Evolutionary conservation across 2,329 filamentous ascomycete genomes (phyloP).

Genomic region (Cercospora citrullina): DNA sequence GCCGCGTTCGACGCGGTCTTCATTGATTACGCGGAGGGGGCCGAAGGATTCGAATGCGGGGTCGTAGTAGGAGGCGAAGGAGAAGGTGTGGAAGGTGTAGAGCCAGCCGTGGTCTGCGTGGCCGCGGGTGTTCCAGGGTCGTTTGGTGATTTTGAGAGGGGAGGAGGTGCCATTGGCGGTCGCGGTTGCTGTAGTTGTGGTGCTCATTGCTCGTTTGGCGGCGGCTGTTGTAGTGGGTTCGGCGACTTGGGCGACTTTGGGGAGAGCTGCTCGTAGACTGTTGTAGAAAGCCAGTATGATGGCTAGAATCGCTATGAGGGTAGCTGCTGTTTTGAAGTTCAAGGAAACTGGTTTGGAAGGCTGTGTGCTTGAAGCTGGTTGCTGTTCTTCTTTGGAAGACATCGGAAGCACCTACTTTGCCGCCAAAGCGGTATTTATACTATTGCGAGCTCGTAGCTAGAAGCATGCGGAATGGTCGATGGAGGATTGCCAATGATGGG

Average conservation of each 20-base stretch:
- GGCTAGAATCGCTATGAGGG: constrained; percentile 41
- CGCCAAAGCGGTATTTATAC: constrained; percentile 22
- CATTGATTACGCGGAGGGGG: constrained; percentile 79
- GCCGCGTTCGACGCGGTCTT: constrained; percentile 74
- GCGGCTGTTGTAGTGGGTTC: constrained; percentile 8
- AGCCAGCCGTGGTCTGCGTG: constrained; percentile 85
- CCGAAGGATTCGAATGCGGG: constrained; percentile 69
- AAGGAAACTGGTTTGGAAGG: constrained; percentile 16
- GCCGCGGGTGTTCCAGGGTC: constrained; percentile 70
- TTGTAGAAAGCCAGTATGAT: constrained; percentile 50
- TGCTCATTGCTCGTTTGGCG: constrained; percentile 41
- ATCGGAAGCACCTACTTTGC: constrained; percentile 23
- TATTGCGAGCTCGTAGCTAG: constrained; percentile 16
- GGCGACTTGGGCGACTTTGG: constrained; percentile 30
- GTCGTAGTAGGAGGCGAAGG: constrained; percentile 72
- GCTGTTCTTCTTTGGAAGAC: constrained; percentile 28
- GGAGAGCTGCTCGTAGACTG: constrained; percentile 41
- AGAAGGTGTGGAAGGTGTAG: constrained; percentile 83
- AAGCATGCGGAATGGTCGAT: constrained; percentile 14
- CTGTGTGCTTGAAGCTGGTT: constrained; percentile 4
- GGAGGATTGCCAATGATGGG: constrained; percentile 14
- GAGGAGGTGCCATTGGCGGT: constrained; percentile 19
- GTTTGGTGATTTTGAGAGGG: constrained; percentile 65
- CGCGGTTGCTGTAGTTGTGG: constrained; percentile 38
- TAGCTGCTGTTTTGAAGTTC: constrained; percentile 33